Base-by-base conservation (phyloP, 805 yeast species). In the Hanseniaspora vineae region DNA sequence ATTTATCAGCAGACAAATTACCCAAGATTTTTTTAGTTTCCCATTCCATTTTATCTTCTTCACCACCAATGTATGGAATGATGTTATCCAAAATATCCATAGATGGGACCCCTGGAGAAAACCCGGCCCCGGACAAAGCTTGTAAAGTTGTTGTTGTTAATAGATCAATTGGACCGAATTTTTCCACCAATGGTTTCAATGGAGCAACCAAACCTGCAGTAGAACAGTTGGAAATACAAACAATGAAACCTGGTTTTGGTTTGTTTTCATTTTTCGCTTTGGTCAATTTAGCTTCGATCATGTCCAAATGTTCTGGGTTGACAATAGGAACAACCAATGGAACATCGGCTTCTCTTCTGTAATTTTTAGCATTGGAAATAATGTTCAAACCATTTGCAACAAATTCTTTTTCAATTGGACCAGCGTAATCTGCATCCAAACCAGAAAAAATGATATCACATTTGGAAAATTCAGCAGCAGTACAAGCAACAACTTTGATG, bases 191-290 rank as follows among this genome's bases (percentile, higher is more conserved):
- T n/a, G 98, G 97, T 63, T 86, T 87, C 62, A 92, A 73, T 44
- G 97, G 97, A 13, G 96, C 96, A 18, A 92, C 97, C 49, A 92
- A 73, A 40, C 97, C 97, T 4, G 97, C 98, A 35, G 98, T 92
- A 44, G 97, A 89, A 71, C 98, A 92, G 73, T 92, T 92, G 50
- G 97, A 89, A 61, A 90, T 92, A 70, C 98, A 92, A 43, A 90
- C 81, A 55, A 87, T 83, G 67, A 77, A 86, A 43, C 98, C 98
- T 49, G 81, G 80, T 61, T 69, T 78, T 58, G 67, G 61, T 52
- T 72, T 70, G 45, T 83, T 83, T 9, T 65, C 66, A 29, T 73
- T 71, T 55, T 72, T 71, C 35, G 88, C 81, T 19, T 65, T 71
- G 14, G 65, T 65, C 23, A 81, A 69, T 55, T 76, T 76, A 47